Base-by-base conservation (phyloP, 441 rosid genomes). In the Flueggea neowawraea region DNA sequence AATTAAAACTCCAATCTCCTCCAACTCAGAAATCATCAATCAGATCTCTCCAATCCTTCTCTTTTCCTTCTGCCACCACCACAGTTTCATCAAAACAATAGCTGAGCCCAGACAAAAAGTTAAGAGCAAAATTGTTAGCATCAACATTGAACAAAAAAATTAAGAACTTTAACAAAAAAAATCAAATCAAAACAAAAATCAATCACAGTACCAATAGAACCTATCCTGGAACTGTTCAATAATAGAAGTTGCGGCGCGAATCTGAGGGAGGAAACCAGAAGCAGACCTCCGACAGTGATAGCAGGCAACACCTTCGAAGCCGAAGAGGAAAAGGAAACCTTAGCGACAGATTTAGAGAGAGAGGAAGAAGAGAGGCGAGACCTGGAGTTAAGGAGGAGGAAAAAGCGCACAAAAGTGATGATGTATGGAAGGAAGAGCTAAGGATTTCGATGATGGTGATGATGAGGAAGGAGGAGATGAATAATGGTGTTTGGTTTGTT, bases 381-480 rank as follows among this genome's bases (percentile, higher is more conserved):
- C 64, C 85, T 80, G 15, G 87, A 79, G 72, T 91, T 87, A 66
- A 96, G 79, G 57, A 86, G 73, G 70, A 95, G 69, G 11, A 94
- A 76, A 63, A 82, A 68, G 53, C 6, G 63, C 54, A 45, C 47
- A 58, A 36, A 31, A 12, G 33, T 6, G 16, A 32, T 55, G 16
- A 39, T n/a, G 16, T 55, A 8, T 8, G 55, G 58, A 55, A 54
- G 63, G 7, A 32, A 55, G 52, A 54, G 86, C 66, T 71, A 62
- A 81, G 62, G 69, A 71, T 63, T 57, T 16, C 7, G 49, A 12
- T 14, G 45, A 55, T 31, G 66, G 10, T 13, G 10, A n/a, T n/a
- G n/a, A n/a, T n/a, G n/a, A n/a, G n/a, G n/a, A 36, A 3, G 45
- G 45, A 2, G 17, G 36, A 39, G 31, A 11, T 22, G 41, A 36